Evolutionary conservation across 2,329 filamentous ascomycete species (phyloP), one percentile per base, ranked within the genome.

Genomic region (Fusarium buharicum): DNA sequence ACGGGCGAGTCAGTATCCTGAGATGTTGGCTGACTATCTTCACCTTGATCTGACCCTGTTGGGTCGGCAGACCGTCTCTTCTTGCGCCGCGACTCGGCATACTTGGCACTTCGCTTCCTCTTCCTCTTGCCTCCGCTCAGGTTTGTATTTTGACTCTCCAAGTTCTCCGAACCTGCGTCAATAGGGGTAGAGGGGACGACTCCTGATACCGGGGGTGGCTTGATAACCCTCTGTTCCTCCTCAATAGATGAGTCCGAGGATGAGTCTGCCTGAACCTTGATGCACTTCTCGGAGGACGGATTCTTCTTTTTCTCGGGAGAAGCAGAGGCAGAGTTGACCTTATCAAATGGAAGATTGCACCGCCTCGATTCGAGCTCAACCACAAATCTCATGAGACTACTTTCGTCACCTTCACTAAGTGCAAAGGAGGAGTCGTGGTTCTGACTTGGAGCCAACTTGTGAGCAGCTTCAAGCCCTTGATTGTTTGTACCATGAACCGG

Each of bases 331-430:
- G 55, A 58, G 27, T 56, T 51, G 41, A 45, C 43, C 30, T 65
- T 58, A 49, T 62, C 58, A 28, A 66, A 50, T 7, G 64, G 64
- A 28, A 68, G 67, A 12, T 73, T 68, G 55, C 74, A 73, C 44
- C 73, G 75, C 18, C 73, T 75, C 22, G 79, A 76, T 60, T 84
- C 82, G 9, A 84, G 70, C 62, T 84, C 81, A n/a, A 80, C 77
- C 4, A 81, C 77, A 6, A 85, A 74, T 46, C 78, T 76, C 44
- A 81, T 72, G 67, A 84, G 76, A 62, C 80, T 81, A 30, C 73
- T 76, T 55, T 84, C 81, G 41, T 82, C 82, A 7, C 72, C 76
- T 36, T 81, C 78, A 52, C 77, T 80, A 47, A 79, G 64, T 12
- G 73, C 74, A 62, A 79, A 79, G 2, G 79, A 81, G 12, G 66